Base-by-base conservation (phyloP, 2,329 filamentous ascomycete species). In the Ophiocordyceps camponoti-leonardi region DNA sequence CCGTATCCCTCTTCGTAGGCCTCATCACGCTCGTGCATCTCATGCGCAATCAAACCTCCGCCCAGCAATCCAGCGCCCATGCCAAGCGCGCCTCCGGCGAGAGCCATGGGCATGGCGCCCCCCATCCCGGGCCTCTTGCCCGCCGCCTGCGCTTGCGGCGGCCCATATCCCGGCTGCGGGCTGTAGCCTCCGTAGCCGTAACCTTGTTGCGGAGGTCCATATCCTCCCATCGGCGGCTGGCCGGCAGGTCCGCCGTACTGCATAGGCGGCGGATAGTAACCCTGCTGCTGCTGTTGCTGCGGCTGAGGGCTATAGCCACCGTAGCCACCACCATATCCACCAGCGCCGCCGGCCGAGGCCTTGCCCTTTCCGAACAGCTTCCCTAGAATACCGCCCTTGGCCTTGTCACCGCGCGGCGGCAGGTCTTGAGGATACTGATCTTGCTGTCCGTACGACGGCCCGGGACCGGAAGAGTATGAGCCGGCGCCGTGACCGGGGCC, bases 41-140 rank as follows among this genome's bases (percentile, higher is more conserved):
- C 79, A 56, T 82, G 69, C 2, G 72, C 80, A 30, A 94, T 62
- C 54, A 94, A 50, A 49, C 77, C 74, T 46, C 87, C 87, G 53
- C 86, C 88, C 1, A 94, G 55, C 58, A 94, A 57, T 61, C 87
- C 87, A 50, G 82, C 87, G 52, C 86, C 87, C 4, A 85, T 61
- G 65, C 87, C 87, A 41, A 94, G 66, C 12, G 33, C 33, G 20
- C 84, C 84, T 44, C 80, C 86, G 43, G 72, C 76, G 48, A 75
- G 71, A n/a, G 85, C 84, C 64, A 90, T 59, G 31, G 52, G 52
- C 53, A 59, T 54, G 33, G 61, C 60, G 41, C 31, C 31, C 31
- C 31, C 31, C 31, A 33, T 33, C 11, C 31, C 31, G n/a, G 44
- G 61, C 61, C 42, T 60, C 52, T 54, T 67, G 69, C 48, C 65